Base-by-base conservation (phyloP, 192 early-diverging fungal species). In the Podila epigama region DNA sequence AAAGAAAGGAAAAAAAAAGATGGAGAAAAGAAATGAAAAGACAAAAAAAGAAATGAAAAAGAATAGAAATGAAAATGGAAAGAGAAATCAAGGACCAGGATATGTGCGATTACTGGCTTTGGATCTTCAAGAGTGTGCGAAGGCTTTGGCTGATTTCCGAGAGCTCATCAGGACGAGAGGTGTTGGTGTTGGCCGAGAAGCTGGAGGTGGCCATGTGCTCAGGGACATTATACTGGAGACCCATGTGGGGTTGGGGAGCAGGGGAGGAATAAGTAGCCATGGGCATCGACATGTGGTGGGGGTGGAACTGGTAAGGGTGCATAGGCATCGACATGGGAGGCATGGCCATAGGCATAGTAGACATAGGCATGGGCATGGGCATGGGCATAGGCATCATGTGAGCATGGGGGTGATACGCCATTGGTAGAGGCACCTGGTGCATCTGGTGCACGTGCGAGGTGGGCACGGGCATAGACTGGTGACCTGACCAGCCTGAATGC, bases 61-160 rank as follows among this genome's bases (percentile, higher is more conserved):
- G 31, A 10, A 18, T 3, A 18, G 39, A 57, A 18, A 35, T 41
- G 33, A 61, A 61, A 51, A 52, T 34, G 8, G n/a, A n/a, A n/a
- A n/a, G n/a, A n/a, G n/a, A n/a, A n/a, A n/a, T n/a, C n/a, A n/a
- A n/a, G n/a, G n/a, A n/a, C 44, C 44, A 3, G 42, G 12, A 22
- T 39, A 13, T 39, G 37, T 39, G 20, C 25, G 29, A 9, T 50
- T 79, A 80, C 51, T 80, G 78, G 64, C 81, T 73, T 61, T 82
- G 73, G 64, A 87, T 85, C 59, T 85, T 87, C 2, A 87, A 69
- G 48, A 87, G 59, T 11, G 51, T 85, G 41, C 82, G 78, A 15
- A 87, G 53, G 42, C 59, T 80, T 58, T 83, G 78, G 18, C 83
- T 83, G 16, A 87, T 83, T 55, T 87, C 86, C 42, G 79, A 69